Base-by-base conservation (phyloP, 345 rosid species). In the Stellera chamaejasme region DNA sequence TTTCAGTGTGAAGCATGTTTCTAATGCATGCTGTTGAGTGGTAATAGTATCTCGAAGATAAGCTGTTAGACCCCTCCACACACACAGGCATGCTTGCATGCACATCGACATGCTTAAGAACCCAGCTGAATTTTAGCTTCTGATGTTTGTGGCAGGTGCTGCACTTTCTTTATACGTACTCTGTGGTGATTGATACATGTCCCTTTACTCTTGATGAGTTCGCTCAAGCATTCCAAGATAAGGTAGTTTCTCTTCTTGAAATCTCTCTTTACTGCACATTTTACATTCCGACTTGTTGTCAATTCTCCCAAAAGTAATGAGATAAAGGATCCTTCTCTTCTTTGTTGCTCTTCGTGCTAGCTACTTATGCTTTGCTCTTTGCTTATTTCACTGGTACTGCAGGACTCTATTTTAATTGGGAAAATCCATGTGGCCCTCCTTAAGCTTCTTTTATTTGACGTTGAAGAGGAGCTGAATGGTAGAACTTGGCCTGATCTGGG, bases 371-470 rank as follows among this genome's bases (percentile, higher is more conserved):
- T 39, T 8, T 72, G n/a, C 50, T 60, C 28, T 63, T 58, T 52
- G 28, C 47, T 39, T 50, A 11, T 67, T 27, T 65, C 23, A 32
- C 50, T 50, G 50, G 5, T 65, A 47, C 51, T 58, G 64, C 79
- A 93, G 97, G 96, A 93, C 72, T 93, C 97, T 52, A 67, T 87
- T 69, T 72, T 89, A 55, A 89, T 93, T 73, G 99, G 96, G 57
- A 83, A 82, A 75, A 71, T 93, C 61, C 95, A 89, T 50, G 76
- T 89, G 60, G 87, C 96, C 61, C 95, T 89, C 54, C 78, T 89
- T 69, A 82, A 82, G 82, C 75, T 83, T 79, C 99, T 93, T 66
- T 69, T 89, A 45, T 69, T 68, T 61, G 89, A 93, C 64, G 75
- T 93, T 43, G 78, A 80, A 66, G 61, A 54, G 28, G 99, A 89